Evolutionary conservation across 129 eudicot species (phyloP), one percentile per base, ranked within the genome.

Genomic region (Tagetes erecta): DNA sequence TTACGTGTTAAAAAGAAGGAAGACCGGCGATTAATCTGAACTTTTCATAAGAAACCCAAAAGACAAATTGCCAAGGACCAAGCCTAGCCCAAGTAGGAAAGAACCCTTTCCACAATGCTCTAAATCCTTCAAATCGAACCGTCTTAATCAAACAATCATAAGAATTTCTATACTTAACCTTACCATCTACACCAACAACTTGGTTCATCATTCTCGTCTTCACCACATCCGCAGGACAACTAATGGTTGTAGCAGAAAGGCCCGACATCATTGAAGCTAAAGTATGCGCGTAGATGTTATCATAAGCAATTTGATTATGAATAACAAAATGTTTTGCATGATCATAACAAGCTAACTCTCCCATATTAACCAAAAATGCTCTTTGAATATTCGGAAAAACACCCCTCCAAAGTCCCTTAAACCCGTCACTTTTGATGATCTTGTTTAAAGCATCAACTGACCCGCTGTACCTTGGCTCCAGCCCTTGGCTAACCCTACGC

Each of bases 41-140:
- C 46, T 82, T 88, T 78, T 93, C 98, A 66, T 93, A 93, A 1
- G 97, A 84, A 39, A 93, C 97, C 98, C 98, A 90, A 65, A 93
- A 93, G 68, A 88, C 96, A 83, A 93, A 93, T 72, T 93, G 98
- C 98, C 98, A 93, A 31, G 98, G 98, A 9, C 98, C 98, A 13
- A 93, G 89, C 83, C 97, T 83, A 31, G 97, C 86, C 98, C 98
- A 90, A 8, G 98, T 93, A n/a, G 98, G 98, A 78, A 93, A 78
- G 80, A 93, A 93, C 40, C 98, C 98, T 84, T 88, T 93, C 97
- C 96, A 90, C 37, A 93, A 77, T 5, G 98, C 98, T 63, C 85
- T 83, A 3, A 86, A 53, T 20, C 98, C 98, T 85, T 92, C 98
- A 70, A 84, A 66, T 65, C 81, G 83, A 41, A 88, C 83, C 3